phyloP scores from a whole-genome alignment of 176 grass and related monocot species.

The Poa annua region DNA sequence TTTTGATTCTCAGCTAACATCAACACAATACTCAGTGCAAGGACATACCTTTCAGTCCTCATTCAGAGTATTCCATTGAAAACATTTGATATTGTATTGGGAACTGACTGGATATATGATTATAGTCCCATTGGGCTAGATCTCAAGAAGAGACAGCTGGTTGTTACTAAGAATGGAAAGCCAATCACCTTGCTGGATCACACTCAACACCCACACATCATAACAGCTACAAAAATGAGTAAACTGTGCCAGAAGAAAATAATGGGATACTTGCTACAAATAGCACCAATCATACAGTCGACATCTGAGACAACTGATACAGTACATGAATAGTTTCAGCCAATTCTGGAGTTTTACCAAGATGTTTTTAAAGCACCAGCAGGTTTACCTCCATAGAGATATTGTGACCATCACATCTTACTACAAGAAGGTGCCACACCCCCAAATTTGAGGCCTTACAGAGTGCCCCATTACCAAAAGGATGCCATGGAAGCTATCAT shows the following conservation, averaged over 20 bases:
- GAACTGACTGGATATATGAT: not conserved
- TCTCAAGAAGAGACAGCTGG: not conserved
- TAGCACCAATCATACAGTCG: too few relatives aligned
- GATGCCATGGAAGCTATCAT: too few relatives aligned
- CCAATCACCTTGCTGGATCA: not conserved
- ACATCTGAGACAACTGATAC: too few relatives aligned
- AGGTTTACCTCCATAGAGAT: not conserved
- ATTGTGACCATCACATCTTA: not conserved
- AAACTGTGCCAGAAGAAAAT: not conserved
- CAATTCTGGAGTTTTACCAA: not conserved
- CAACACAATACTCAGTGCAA: too few relatives aligned
- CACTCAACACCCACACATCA: not conserved
- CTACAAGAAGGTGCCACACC: too few relatives aligned
- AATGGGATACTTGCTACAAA: not conserved
- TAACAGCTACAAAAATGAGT: fast-evolving
- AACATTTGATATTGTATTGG: not conserved
- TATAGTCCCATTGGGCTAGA: not conserved
- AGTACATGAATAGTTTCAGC: fast-evolving
- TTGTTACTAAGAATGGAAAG: not conserved
- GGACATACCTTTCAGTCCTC: too few relatives aligned
- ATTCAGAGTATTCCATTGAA: too few relatives aligned
- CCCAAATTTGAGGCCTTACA: too few relatives aligned
- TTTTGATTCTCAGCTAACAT: fast-evolving
- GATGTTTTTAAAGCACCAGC: not conserved
- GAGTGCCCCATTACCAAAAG: too few relatives aligned